These are phyloP conservation scores for Cotoneaster glaucophyllus DNA, from an alignment of 306 rosid genomes.

Conservation along the genomic window DNA sequence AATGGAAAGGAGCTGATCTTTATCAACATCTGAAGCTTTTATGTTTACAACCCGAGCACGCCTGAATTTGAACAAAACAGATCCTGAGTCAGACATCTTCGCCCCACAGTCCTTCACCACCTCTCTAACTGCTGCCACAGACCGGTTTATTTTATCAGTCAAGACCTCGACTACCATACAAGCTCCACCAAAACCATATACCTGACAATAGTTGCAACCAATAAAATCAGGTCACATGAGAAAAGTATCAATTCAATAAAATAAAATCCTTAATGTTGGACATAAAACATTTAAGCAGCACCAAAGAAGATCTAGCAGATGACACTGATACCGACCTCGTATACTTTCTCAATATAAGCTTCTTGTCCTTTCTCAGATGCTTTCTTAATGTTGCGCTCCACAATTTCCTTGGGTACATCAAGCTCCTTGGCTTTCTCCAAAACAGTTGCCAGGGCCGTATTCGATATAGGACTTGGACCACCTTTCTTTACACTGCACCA, in stretches of 20 bases:
- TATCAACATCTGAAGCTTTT: slow-evolving; percentile 59
- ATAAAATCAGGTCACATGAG: background rate
- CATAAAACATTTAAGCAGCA: background rate
- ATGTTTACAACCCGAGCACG: slow-evolving; percentile 72
- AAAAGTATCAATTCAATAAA: slow-evolving; percentile 3
- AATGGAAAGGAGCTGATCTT: slow-evolving; percentile 68
- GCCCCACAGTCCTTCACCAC: slow-evolving; percentile 86
- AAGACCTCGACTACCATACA: slow-evolving; percentile 90
- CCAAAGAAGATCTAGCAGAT: background rate
- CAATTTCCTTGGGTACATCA: slow-evolving; percentile 82
- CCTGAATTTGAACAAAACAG: slow-evolving; percentile 76
- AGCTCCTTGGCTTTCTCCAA: slow-evolving; percentile 91
- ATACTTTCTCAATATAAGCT: slow-evolving; percentile 77
- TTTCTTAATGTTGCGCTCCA: slow-evolving; percentile 81
- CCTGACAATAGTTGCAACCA: slow-evolving; percentile 28
- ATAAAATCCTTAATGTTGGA: background rate
- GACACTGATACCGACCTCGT: slow-evolving; percentile 25
- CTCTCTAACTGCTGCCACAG: slow-evolving; percentile 77
- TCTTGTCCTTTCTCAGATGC: slow-evolving; percentile 95
- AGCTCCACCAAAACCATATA: slow-evolving; percentile 88
- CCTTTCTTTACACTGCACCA: slow-evolving; percentile 66
- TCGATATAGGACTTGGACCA: slow-evolving; percentile 69
- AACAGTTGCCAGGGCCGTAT: slow-evolving; percentile 62
- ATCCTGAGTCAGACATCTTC: slow-evolving; percentile 94
- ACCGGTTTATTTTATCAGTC: slow-evolving; percentile 77